Conservation (phyloP, 495 filamentous ascomycete genomes). For the Penicillium lividum region DNA sequence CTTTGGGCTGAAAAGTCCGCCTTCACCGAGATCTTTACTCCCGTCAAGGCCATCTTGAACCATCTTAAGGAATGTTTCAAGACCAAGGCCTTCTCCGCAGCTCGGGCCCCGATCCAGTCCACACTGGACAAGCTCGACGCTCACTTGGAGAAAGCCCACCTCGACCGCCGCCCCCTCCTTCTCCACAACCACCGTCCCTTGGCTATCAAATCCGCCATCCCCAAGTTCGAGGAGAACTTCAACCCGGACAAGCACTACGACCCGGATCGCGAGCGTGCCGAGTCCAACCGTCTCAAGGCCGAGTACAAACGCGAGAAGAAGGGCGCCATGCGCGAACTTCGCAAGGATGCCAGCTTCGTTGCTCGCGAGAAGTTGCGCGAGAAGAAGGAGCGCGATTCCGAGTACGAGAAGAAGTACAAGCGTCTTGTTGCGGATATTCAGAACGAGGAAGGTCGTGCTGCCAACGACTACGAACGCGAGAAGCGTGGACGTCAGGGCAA, state of each 20-base stretch:
- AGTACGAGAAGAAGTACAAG: slow-evolving; percentile 94
- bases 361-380: slow-evolving; percentile 82
- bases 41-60: slow-evolving; percentile 54
- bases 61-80: slow-evolving; percentile 56
- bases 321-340: slow-evolving; percentile 88
- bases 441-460: slow-evolving; percentile 82
- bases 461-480: slow-evolving; percentile 86
- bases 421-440: slow-evolving; percentile 91
- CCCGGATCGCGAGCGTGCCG: slow-evolving; percentile 82
- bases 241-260: slow-evolving; percentile 96
- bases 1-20: slow-evolving; percentile 67
- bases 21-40: slow-evolving; percentile 71
- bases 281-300: slow-evolving; percentile 72
- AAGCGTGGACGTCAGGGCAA: slow-evolving; percentile 68
- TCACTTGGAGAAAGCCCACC: slow-evolving; percentile 55
- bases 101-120: slow-evolving; percentile 37
- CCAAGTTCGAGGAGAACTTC: slow-evolving; percentile 96
- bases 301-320: slow-evolving; percentile 96
- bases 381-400: slow-evolving; percentile 87
- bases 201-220: slow-evolving; percentile 83
- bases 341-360: slow-evolving; percentile 92
- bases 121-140: slow-evolving; percentile 44
- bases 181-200: slow-evolving; percentile 88
- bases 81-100: slow-evolving; percentile 47
- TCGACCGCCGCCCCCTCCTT: slow-evolving; percentile 72